Conservation (phyloP, 495 filamentous ascomycete species). For the Neurospora terricola region DNA sequence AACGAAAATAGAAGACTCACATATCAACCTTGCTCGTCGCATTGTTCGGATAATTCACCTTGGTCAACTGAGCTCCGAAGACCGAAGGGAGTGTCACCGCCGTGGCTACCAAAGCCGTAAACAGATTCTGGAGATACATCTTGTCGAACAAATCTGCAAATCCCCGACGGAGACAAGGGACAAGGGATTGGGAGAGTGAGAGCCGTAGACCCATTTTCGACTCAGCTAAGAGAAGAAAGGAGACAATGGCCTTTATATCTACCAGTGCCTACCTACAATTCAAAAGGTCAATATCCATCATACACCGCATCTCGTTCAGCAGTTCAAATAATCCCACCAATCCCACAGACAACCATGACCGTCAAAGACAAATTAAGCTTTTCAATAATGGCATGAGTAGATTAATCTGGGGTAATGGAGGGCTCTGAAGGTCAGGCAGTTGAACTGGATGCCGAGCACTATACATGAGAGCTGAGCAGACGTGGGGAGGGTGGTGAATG, state of each 20-base stretch:
- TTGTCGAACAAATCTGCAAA: neutral
- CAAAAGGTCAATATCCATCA: neutral
- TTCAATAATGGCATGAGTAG: neutral
- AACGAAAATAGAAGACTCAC: slow-evolving; percentile 8
- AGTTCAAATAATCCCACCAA: neutral
- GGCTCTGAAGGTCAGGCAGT: neutral
- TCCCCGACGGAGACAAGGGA: neutral
- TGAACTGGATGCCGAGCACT: neutral
- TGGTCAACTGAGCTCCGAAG: slow-evolving; percentile 20
- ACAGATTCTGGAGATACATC: neutral
- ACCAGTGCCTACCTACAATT: neutral
- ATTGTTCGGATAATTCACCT: slow-evolving; percentile 31
- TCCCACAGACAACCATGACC: neutral
- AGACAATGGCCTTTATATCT: neutral
- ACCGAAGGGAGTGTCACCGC: neutral
- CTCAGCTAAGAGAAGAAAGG: neutral
- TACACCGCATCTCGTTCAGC: neutral
- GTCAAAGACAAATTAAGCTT: neutral
- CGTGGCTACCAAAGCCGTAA: neutral
- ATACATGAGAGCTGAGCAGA: neutral
- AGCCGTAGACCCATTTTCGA: neutral
- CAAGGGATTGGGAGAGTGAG: neutral
- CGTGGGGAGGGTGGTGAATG: neutral
- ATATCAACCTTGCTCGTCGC: slow-evolving; percentile 30
- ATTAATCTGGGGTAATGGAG: neutral